Evolutionary conservation across 306 rosid genomes (phyloP), one percentile per base, ranked within the genome.

Genomic region (Inga leiocalycina): DNA sequence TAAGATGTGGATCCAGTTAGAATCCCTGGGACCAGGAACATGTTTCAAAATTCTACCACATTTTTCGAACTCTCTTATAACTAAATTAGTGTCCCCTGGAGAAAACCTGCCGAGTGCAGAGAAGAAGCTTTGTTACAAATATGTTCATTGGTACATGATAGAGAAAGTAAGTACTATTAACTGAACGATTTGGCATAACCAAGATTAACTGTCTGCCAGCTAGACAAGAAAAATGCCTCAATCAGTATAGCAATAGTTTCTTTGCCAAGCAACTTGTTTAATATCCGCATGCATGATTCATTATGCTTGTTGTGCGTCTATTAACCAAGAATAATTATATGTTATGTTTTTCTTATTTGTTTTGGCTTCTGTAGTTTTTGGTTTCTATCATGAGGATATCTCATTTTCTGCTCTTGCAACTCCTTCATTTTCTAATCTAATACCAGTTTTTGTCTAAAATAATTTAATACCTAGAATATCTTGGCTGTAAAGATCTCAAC

Each of bases 41-140:
- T 96, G 99, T 82, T 90, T 96, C 91, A 94, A 85, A 85, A 96
- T 90, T 89, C 86, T 90, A 72, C 99, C 99, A 80, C 99, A 96
- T 87, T 92, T 96, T 86, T 96, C 98, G 81, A 96, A 94, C 86
- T 96, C 99, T 87, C 99, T 88, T 87, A 96, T 88, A 39, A 96
- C 95, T 84, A 89, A 80, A 76, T 94, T 96, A 39, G 97, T 94
- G 70, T 96, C 97, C 72, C 92, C 90, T 24, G 97, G 95, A 77
- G 97, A 91, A 87, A 96, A 94, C 70, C 99, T 96, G 91, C 87
- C 88, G 41, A 75, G 54, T 96, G 91, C 87, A 88, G 59, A 75
- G 48, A 78, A 76, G 48, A 69, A 66, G 74, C 51, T 74, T 39
- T 59, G 69, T 65, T 44, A 86, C 46, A 68, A 34, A 54, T 39